Evolutionary conservation across 768 basidiomycete genomes (phyloP).

Genomic region (Tylopilus felleus): DNA sequence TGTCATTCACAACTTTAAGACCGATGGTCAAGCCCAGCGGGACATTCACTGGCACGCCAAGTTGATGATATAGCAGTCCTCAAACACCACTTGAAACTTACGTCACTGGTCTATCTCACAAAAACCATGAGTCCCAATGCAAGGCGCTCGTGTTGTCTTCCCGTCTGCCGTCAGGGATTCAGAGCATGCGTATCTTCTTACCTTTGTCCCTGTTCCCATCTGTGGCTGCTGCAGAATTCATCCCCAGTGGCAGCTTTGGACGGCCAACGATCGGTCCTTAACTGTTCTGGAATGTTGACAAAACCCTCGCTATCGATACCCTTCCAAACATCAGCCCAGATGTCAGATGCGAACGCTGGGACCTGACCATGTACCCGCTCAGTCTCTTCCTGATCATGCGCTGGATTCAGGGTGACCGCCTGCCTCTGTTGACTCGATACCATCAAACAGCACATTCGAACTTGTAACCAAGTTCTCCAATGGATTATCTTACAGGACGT

Average conservation of each 20-base stretch:
- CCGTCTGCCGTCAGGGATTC: background rate
- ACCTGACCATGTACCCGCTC: background rate
- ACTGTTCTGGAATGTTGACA: conserved; percentile 11
- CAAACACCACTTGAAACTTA: too few relatives aligned
- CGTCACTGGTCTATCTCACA: too few relatives aligned
- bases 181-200: background rate
- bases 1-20: too few relatives aligned
- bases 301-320: conserved; percentile 6
- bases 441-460: conserved; percentile 6
- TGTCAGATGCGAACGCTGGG: conserved; percentile 8
- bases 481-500: too few relatives aligned
- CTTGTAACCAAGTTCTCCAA: background rate
- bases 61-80: too few relatives aligned
- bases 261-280: conserved; percentile 7
- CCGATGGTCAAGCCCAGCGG: too few relatives aligned
- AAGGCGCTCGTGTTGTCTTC: background rate
- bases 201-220: background rate
- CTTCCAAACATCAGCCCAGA: background rate
- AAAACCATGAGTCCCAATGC: too few relatives aligned
- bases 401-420: conserved; percentile 13
- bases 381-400: background rate
- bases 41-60: too few relatives aligned
- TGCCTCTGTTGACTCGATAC: background rate
- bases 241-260: background rate
- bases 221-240: background rate